phyloP scores from a whole-genome alignment of 371 early-diverging fungal species.

The Neoconidiobolus thromboides region DNA sequence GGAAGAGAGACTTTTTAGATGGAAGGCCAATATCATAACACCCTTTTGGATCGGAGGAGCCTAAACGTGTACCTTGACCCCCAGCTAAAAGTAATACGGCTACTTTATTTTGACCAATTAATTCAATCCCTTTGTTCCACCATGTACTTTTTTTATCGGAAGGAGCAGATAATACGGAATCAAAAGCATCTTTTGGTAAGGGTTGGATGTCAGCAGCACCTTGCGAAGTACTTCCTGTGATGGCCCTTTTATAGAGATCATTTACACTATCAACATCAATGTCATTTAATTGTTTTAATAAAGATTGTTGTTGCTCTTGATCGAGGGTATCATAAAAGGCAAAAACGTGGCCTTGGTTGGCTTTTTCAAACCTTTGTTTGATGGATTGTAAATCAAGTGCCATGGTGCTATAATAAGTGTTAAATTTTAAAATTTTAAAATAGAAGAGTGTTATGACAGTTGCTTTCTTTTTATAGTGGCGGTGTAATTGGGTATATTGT shows the following conservation, averaged over 20 bases:
- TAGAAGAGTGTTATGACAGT: no score
- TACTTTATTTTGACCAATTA: constrained; percentile 75
- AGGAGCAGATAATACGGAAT: constrained; percentile 40
- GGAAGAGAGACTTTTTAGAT: constrained; percentile 72
- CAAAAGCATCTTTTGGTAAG: constrained; percentile 52
- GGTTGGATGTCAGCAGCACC: constrained; percentile 39
- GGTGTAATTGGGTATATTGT: no score
- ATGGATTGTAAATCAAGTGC: background rate
- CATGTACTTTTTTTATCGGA: constrained; percentile 39
- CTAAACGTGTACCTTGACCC: constrained; percentile 79
- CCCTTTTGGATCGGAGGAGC: constrained; percentile 76
- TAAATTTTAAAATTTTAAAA: background rate
- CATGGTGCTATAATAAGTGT: background rate
- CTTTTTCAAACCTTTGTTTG: constrained; percentile 13
- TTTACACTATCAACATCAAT: constrained; percentile 68
- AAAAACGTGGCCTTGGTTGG: constrained; percentile 84
- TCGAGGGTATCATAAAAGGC: constrained; percentile 48
- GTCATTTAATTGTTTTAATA: constrained; percentile 40
- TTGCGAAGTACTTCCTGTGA: constrained; percentile 24
- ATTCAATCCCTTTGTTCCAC: constrained; percentile 47
- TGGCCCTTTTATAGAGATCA: constrained; percentile 53
- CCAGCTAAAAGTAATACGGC: constrained; percentile 85
- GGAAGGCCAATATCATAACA: constrained; percentile 81
- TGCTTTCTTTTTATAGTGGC: no score
- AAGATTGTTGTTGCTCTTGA: constrained; percentile 25